Conservation (phyloP, 257 asterid species). For the Coffea canephora region DNA sequence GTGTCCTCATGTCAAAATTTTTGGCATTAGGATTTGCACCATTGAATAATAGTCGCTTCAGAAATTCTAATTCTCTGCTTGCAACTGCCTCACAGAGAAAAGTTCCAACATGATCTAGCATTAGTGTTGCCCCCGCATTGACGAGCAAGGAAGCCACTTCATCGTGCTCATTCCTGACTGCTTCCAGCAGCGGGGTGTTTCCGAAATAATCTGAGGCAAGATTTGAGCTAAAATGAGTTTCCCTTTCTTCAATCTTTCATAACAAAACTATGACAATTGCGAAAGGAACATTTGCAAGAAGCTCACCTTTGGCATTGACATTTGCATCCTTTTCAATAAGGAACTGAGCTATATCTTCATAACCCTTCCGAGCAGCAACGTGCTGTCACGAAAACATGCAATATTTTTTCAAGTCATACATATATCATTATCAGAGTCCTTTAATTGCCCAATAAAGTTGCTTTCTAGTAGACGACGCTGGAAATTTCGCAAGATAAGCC, state of each 20-base stretch:
- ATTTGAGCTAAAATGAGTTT: not conserved
- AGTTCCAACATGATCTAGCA: constrained; percentile 44
- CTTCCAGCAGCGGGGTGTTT: constrained; percentile 60
- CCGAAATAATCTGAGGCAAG: constrained; percentile 44
- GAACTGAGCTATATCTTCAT: constrained; percentile 43
- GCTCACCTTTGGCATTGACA: constrained; percentile 44
- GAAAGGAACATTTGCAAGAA: not conserved
- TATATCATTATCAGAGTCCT: not conserved
- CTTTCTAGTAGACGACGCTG: not conserved
- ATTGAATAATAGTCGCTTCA: constrained; percentile 40
- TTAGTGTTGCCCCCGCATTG: constrained; percentile 47
- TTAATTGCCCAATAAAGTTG: not conserved
- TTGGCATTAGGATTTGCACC: constrained; percentile 71
- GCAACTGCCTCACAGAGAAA: constrained; percentile 59
- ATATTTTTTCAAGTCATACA: not conserved
- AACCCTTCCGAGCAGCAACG: constrained; percentile 63
- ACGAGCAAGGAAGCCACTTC: constrained; percentile 47
- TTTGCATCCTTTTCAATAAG: constrained; percentile 48
- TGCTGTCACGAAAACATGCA: constrained; percentile 35
- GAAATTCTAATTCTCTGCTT: constrained; percentile 38
- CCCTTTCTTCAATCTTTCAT: not conserved
- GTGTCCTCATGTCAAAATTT: constrained; percentile 60
- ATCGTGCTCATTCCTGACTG: constrained; percentile 55
- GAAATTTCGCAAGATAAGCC: not conserved
- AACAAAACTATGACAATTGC: not conserved